Conservation (phyloP, 345 rosid species). For the Psidium friedrichsthalianum region DNA sequence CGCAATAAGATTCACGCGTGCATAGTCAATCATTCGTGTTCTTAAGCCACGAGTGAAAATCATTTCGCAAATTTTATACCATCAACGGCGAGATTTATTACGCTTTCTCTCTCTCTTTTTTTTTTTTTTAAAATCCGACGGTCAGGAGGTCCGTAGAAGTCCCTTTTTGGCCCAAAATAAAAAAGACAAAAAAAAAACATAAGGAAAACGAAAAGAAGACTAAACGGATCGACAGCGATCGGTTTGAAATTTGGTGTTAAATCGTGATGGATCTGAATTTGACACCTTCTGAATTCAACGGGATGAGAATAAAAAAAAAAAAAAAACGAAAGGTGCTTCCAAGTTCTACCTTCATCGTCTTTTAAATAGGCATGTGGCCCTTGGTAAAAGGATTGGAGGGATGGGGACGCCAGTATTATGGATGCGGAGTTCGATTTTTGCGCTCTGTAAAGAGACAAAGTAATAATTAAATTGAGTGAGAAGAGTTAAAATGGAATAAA, state of each 20-base stretch:
- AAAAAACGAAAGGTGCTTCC: neutral
- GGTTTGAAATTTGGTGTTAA: neutral
- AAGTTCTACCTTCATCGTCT: neutral
- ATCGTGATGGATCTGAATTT: neutral
- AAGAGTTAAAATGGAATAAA: too few relatives aligned
- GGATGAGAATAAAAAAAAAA: neutral
- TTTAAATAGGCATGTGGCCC: neutral
- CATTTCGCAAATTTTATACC: neutral
- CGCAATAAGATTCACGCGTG: neutral
- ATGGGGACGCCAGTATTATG: too few relatives aligned
- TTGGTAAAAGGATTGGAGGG: too few relatives aligned
- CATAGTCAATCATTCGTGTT: neutral
- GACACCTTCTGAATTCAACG: neutral
- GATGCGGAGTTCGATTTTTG: too few relatives aligned
- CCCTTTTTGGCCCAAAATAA: neutral
- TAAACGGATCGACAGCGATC: neutral
- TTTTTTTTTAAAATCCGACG: neutral
- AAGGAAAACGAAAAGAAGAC: neutral
- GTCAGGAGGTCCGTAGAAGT: neutral
- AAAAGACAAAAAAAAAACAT: too few relatives aligned
- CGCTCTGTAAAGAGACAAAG: too few relatives aligned
- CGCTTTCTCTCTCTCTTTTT: neutral
- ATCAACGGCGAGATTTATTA: neutral
- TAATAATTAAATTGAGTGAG: too few relatives aligned
- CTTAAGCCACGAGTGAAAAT: neutral